These are phyloP conservation scores for Aschersonia sp. DNA, from an alignment of 2,329 filamentous ascomycete genomes.

Conservation along the genomic window DNA sequence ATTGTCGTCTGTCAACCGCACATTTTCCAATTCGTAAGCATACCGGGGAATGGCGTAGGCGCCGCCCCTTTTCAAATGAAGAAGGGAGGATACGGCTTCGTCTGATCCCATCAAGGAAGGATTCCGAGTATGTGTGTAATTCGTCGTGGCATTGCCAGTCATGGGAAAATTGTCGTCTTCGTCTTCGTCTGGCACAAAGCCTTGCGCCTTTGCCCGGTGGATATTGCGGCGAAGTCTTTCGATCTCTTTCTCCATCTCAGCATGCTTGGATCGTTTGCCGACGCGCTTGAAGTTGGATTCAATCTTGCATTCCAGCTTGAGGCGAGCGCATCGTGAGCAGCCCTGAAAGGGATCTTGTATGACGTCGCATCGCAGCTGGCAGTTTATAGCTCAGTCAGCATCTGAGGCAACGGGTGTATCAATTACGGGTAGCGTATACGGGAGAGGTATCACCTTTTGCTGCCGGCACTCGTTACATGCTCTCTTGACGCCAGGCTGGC, in stretches of 20 bases:
- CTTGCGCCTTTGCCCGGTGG: slow-evolving; percentile 43
- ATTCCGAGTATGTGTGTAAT: slow-evolving; percentile 45
- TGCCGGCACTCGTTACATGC: slow-evolving; percentile 78
- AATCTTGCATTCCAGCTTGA: slow-evolving; percentile 74
- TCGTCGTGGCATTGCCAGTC: slow-evolving; percentile 28
- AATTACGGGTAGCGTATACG: background rate
- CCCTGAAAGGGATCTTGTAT: slow-evolving; percentile 66
- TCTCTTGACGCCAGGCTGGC: slow-evolving; percentile 58
- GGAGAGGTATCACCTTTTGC: slow-evolving; percentile 53
- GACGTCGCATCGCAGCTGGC: slow-evolving; percentile 68
- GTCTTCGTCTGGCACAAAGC: slow-evolving; percentile 39
- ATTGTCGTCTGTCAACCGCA: slow-evolving; percentile 49
- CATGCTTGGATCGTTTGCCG: slow-evolving; percentile 69
- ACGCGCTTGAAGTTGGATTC: slow-evolving; percentile 79
- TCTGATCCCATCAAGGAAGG: slow-evolving; percentile 53
- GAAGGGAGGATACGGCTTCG: slow-evolving; percentile 51
- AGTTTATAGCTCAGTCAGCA: background rate
- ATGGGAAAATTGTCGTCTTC: slow-evolving; percentile 46
- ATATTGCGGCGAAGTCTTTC: slow-evolving; percentile 51
- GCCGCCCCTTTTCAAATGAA: slow-evolving; percentile 52
- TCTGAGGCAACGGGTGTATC: background rate
- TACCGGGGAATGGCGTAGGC: slow-evolving; percentile 45
- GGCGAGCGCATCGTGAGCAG: slow-evolving; percentile 64
- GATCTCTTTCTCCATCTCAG: slow-evolving; percentile 77
- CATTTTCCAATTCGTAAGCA: slow-evolving; percentile 46